phyloP scores from a whole-genome alignment of 2,329 filamentous ascomycete species.

The Clarireedia sp. region DNA sequence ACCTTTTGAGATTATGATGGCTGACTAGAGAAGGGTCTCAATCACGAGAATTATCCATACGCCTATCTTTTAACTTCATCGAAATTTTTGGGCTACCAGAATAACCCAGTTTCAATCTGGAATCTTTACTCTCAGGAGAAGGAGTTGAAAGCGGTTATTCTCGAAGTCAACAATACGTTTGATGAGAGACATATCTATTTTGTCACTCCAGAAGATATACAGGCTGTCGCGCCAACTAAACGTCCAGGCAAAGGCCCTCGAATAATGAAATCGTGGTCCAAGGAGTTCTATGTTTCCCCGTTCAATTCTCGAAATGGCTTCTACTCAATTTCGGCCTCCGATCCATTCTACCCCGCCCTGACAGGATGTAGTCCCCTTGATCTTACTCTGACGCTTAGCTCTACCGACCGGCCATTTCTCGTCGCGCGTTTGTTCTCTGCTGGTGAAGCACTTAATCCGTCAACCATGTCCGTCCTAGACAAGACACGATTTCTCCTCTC shows the following conservation, averaged over 20 bases:
- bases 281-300: conserved; percentile 70
- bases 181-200: conserved; percentile 63
- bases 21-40: conserved; percentile 40
- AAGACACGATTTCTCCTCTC: conserved; percentile 40
- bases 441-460: conserved; percentile 42
- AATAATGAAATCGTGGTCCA: conserved; percentile 50
- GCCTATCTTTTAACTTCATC: conserved; percentile 67
- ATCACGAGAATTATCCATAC: conserved; percentile 52
- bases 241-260: conserved; percentile 13
- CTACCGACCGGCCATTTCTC: conserved; percentile 50
- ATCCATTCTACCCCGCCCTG: conserved; percentile 38
- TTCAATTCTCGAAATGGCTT: conserved; percentile 58
- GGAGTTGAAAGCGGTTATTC: conserved; percentile 53
- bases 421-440: conserved; percentile 52
- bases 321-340: conserved; percentile 43
- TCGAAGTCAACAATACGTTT: conserved; percentile 74
- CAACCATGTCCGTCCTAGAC: conserved; percentile 34
- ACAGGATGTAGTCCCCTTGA: conserved; percentile 50
- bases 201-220: conserved; percentile 36
- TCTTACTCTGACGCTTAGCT: conserved; percentile 56
- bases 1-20: background rate
- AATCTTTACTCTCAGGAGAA: conserved; percentile 59
- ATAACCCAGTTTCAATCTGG: conserved; percentile 74
- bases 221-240: conserved; percentile 13
- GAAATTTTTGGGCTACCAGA: conserved; percentile 60